These are phyloP conservation scores for Ophiocordyceps camponoti-floridani DNA, from an alignment of 2,329 filamentous ascomycete species.

Conservation along the genomic window DNA sequence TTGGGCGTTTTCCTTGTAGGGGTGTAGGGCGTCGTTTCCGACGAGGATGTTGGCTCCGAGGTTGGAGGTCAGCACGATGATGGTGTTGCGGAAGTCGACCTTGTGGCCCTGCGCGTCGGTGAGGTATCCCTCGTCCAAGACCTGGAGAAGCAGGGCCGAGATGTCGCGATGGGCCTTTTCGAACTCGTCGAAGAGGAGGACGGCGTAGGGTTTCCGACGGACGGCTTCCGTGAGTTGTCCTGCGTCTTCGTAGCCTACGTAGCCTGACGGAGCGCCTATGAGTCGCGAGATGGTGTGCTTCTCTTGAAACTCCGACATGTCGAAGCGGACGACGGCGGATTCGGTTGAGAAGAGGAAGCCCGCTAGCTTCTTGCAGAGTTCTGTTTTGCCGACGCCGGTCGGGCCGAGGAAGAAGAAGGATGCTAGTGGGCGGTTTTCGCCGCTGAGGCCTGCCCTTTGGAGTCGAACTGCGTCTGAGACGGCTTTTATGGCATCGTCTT, in stretches of 20 bases:
- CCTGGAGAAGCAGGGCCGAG: slow-evolving; percentile 84
- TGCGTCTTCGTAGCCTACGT: slow-evolving; percentile 90
- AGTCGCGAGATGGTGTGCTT: slow-evolving; percentile 87
- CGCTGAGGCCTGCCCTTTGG: slow-evolving; percentile 81
- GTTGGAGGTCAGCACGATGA: slow-evolving; percentile 98
- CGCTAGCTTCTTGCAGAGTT: slow-evolving; percentile 92
- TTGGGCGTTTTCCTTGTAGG: slow-evolving; percentile 46
- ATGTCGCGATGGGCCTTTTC: slow-evolving; percentile 98
- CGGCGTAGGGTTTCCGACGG: slow-evolving; percentile 89
- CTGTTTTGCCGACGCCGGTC: slow-evolving; percentile 92
- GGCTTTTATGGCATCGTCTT: slow-evolving; percentile 80
- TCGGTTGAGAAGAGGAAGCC: slow-evolving; percentile 96
- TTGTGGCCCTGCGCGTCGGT: slow-evolving; percentile 93
- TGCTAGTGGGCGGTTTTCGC: slow-evolving; percentile 85
- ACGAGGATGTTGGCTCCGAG: slow-evolving; percentile 86
- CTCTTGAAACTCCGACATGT: slow-evolving; percentile 99
- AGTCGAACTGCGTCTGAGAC: slow-evolving; percentile 93
- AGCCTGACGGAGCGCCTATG: slow-evolving; percentile 94
- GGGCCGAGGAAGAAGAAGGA: slow-evolving; percentile 97
- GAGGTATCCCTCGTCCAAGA: slow-evolving; percentile 98
- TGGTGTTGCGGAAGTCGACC: slow-evolving; percentile 92
- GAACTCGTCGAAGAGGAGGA: slow-evolving; percentile 95
- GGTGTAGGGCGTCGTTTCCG: slow-evolving; percentile 51
- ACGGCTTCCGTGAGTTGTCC: slow-evolving; percentile 91
- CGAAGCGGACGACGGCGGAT: slow-evolving; percentile 96